These are phyloP conservation scores for Phalaenopsis equestris DNA, from an alignment of 106 monocot genomes.

Conservation along the genomic window DNA sequence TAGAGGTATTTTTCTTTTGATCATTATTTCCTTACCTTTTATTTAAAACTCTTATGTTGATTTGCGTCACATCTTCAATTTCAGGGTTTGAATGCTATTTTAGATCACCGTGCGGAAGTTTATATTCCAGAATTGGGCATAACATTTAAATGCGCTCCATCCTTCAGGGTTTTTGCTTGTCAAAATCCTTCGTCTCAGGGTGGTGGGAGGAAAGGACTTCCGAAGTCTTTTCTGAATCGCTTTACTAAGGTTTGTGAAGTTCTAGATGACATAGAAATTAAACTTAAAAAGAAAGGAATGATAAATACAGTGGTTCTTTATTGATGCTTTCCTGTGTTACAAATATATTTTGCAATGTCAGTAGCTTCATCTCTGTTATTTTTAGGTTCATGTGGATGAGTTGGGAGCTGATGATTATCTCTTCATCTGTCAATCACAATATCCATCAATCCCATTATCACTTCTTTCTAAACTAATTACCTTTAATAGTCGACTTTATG, in stretches of 20 bases:
- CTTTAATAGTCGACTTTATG: slow-evolving; percentile 64
- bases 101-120: slow-evolving; percentile 94
- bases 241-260: slow-evolving; percentile 66
- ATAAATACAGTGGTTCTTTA: not conserved
- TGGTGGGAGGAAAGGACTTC: slow-evolving; percentile 95
- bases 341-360: not conserved
- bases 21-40: slow-evolving; percentile 3
- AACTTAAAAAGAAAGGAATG: not conserved
- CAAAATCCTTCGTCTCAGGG: slow-evolving; percentile 95
- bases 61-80: not conserved
- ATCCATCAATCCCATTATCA: slow-evolving; percentile 42
- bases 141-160: slow-evolving; percentile 66
- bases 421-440: slow-evolving; percentile 65
- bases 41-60: not conserved
- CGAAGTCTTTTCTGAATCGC: slow-evolving; percentile 94
- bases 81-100: slow-evolving; percentile 91
- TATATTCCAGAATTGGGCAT: slow-evolving; percentile 77
- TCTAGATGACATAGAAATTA: not conserved
- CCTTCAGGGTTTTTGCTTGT: slow-evolving; percentile 95
- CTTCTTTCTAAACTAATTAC: slow-evolving; percentile 61
- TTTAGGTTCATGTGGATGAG: slow-evolving; percentile 90
- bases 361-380: not conserved
- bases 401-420: slow-evolving; percentile 67
- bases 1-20: slow-evolving; percentile 40
- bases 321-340: not conserved